These are phyloP conservation scores for Telfairia occidentalis DNA, from an alignment of 331 rosid species.

Conservation along the genomic window DNA sequence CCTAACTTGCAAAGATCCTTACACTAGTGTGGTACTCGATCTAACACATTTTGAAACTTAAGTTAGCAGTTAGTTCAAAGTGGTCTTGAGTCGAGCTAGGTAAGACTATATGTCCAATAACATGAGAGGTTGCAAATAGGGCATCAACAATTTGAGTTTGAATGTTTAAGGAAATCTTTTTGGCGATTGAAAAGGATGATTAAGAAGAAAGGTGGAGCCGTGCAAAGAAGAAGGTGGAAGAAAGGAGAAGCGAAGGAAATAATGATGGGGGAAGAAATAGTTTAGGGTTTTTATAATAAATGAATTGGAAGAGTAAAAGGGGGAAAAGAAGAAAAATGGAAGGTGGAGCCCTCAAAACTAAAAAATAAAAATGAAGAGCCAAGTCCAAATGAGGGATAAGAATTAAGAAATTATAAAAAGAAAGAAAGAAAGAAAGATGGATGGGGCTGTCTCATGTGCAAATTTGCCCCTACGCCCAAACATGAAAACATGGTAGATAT, in stretches of 20 bases:
- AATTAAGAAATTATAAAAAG: not conserved
- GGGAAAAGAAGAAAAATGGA: not conserved
- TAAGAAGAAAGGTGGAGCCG: not conserved
- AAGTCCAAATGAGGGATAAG: not conserved
- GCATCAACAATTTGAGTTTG: not conserved
- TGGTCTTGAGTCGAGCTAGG: too few relatives aligned
- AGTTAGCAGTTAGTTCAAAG: too few relatives aligned
- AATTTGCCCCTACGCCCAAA: not conserved
- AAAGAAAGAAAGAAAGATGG: not conserved
- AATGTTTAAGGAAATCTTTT: not conserved
- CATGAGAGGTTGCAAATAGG: too few relatives aligned
- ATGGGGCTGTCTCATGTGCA: not conserved
- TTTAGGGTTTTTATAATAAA: not conserved
- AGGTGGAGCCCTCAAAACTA: conserved; percentile 4
- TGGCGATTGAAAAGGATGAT: not conserved
- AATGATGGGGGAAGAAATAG: not conserved
- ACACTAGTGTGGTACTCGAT: too few relatives aligned
- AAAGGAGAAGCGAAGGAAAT: not conserved
- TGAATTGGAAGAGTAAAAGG: not conserved
- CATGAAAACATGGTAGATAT: conserved; percentile 7
- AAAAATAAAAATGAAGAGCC: not conserved
- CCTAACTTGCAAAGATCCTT: too few relatives aligned
- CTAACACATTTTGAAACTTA: too few relatives aligned
- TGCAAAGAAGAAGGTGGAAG: not conserved
- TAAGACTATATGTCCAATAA: too few relatives aligned